Evolutionary conservation across 1,284 basidiomycete species (phyloP), one percentile per base, ranked within the genome.

Genomic region (Microbotryum scabiosae): DNA sequence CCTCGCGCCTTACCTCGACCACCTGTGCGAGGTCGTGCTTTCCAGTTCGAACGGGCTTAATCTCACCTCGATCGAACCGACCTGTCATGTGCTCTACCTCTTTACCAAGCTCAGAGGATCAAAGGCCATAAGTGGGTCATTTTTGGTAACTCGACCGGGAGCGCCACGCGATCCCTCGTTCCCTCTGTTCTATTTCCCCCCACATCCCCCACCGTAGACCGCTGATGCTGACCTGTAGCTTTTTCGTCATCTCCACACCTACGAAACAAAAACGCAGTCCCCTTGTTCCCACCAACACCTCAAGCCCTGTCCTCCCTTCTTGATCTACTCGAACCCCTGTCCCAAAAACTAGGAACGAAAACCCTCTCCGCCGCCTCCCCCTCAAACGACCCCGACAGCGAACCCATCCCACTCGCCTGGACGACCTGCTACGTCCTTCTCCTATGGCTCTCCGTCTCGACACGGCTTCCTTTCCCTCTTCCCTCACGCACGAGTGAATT

Each of bases 381-480:
- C 41, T 47, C 30, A 2, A 21, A 12, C 26, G 26, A 44, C 45
- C 36, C 36, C 36, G 36, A 16, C 36, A 12, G 28, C 25, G 1
- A 57, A 67, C 8, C 41, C 73, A 5, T 72, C 71, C 1, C 43
- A 5, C 56, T 69, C n/a, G 67, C 75, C 48, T 98, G 96, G 96
- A 79, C 86, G 51, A 75, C 92, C 54, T 84, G 90, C 60, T 93
- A 96, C 70, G 80, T 88, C 18, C 78, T 90, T 25, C 79, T 98
- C 5, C 79, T 97, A 3, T 98, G 96, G 94, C 81, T 98, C 14
- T 89, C 90, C 20, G 82, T 98, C 20, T 86, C 97, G 56, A 88
- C 88, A 75, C 91, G 90, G 78, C 85, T 97, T 23, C 96, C 96
- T 0, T 99, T 99, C 73, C 85, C 90, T 72, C 78, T 99, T 51